Conservation (phyloP, 805 yeast genomes). For the Schwanniomyces polymorphus region DNA sequence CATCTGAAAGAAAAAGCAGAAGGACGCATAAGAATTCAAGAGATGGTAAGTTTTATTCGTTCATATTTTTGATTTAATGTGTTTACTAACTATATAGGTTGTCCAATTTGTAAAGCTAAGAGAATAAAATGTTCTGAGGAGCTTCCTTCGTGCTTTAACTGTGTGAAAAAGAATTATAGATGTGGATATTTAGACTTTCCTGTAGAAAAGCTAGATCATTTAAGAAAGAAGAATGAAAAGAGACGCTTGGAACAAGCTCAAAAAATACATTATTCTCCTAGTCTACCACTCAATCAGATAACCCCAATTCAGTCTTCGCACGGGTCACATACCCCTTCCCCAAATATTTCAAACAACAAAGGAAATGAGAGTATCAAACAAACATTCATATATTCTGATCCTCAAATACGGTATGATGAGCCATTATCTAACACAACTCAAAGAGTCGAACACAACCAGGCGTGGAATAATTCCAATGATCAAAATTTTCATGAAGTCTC, state of each 20-base stretch:
- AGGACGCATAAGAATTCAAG: slow-evolving; percentile 38
- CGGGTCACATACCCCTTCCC: neutral
- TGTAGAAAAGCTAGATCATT: slow-evolving; percentile 31
- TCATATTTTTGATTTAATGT: neutral
- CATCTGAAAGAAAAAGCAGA: slow-evolving; percentile 26
- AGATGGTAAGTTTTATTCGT: slow-evolving; percentile 27
- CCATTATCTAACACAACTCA: neutral
- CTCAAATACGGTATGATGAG: neutral
- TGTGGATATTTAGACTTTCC: slow-evolving; percentile 46
- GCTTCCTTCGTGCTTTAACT: slow-evolving; percentile 40
- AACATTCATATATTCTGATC: neutral
- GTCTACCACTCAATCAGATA: neutral
- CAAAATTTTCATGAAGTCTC: neutral
- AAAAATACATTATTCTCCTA: neutral
- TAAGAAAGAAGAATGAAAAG: slow-evolving; percentile 33
- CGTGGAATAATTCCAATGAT: too few relatives aligned
- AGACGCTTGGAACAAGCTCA: slow-evolving; percentile 5
- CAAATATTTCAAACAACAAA: neutral
- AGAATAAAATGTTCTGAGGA: slow-evolving; percentile 46
- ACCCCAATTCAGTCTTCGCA: neutral
- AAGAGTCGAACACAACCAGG: too few relatives aligned
- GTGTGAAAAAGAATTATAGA: slow-evolving; percentile 34
- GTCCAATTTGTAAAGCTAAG: slow-evolving; percentile 44
- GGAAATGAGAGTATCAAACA: neutral
- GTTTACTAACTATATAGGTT: slow-evolving; percentile 19